Base-by-base conservation (phyloP, 176 grass and related monocot species). In the Oryza glaberrima region DNA sequence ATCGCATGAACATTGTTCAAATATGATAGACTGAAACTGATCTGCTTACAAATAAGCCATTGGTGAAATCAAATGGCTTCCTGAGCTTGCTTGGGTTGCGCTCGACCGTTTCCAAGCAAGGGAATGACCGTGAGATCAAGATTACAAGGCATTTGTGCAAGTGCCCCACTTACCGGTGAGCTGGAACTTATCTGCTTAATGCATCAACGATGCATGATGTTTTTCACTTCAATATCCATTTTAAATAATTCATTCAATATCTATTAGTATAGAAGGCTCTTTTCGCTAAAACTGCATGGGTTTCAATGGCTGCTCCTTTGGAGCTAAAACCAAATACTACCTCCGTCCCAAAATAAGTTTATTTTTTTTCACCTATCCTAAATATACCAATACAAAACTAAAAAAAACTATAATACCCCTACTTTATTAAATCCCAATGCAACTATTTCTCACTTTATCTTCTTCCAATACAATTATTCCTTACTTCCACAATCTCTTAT, bases 71-170 rank as follows among this genome's bases (percentile, higher is more conserved):
- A 22, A 79, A 70, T 56, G 74, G 76, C 36, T 92, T 97, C 82
- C 80, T 94, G 0, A 88, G 64, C 54, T 71, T 87, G 25, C 66
- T 90, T 6, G 88, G 85, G 9, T 76, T 84, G 5, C 79, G 77
- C 69, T 90, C 91, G 17, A 73, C 61, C 61, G 30, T 70, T 60
- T 36, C 60, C 67, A 84, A 90, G 81, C 81, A 83, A 76, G 79
- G 68, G 70, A 73, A 78, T 60, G 17, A 51, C 56, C 56, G 20
- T 12, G 61, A 95, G 77, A 70, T 94, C 11, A 68, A 98, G 87
- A 81, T 95, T 48, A 76, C 52, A 45, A 87, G 75, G 77, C 86
- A 83, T 61, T 34, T 98, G 25, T 95, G 93, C 83, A 98, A 94
- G 88, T 60, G 48, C 95, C 25, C 93, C 96, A 3, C 79, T 85